Evolutionary conservation across 2,329 filamentous ascomycete genomes (phyloP).

Genomic region (Ophiostoma montium): DNA sequence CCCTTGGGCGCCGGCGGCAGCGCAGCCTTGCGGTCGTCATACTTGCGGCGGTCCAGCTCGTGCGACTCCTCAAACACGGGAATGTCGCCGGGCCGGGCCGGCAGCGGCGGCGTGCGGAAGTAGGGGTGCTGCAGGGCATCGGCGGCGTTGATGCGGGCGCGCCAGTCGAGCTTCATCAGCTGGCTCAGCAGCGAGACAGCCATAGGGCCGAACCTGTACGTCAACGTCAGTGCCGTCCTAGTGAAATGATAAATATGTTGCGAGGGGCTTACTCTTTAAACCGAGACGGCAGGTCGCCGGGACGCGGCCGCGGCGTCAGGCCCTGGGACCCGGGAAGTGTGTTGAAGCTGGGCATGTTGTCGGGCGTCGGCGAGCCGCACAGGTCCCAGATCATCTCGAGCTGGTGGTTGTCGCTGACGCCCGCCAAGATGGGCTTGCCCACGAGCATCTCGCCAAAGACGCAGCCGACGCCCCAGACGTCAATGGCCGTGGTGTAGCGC

Average conservation of each 20-base stretch:
- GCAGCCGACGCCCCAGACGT: constrained; percentile 95
- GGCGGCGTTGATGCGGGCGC: constrained; percentile 75
- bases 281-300: constrained; percentile 52
- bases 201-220: constrained; percentile 48
- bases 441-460: constrained; percentile 97
- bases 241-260: no score
- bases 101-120: constrained; percentile 66
- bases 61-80: constrained; percentile 89
- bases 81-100: constrained; percentile 73
- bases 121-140: constrained; percentile 89
- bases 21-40: constrained; percentile 70
- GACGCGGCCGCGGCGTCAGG: constrained; percentile 46
- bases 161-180: constrained; percentile 79
- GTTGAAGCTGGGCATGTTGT: constrained; percentile 87
- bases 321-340: constrained; percentile 68
- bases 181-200: constrained; percentile 72
- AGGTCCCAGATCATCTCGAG: constrained; percentile 88
- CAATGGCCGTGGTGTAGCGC: constrained; percentile 91
- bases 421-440: constrained; percentile 81
- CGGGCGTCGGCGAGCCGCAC: constrained; percentile 76
- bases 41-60: constrained; percentile 86
- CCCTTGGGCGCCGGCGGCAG: constrained; percentile 84
- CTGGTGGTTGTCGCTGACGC: constrained; percentile 79
- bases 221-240: no score
- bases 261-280: no score